Evolutionary conservation across 768 basidiomycete genomes (phyloP), one percentile per base, ranked within the genome.

Genomic region (Hebeloma cylindrosporum): DNA sequence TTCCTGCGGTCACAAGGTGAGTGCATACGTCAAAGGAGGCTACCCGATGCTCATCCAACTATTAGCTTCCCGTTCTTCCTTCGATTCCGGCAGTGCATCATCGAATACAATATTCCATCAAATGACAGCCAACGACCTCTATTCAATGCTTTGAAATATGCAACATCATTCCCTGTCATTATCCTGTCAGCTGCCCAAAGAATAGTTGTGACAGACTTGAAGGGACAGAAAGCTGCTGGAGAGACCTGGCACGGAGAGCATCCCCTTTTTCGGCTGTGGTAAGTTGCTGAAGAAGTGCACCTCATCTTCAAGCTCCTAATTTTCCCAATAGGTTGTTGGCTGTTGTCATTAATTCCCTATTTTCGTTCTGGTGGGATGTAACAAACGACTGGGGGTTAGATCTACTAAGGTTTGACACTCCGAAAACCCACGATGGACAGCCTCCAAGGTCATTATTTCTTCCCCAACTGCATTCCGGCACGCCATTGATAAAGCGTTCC

Each of bases 301-400:
- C 34, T 7, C n/a, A 8, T 39, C 9, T 14, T 35, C 14, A 3
- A 10, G 47, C 13, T 30, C 26, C 33, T 29, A 23, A 16, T 11
- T 50, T 22, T 25, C 39, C 34, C 46, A 21, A 27, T 36, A 95
- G 93, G 93, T 64, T 97, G 11, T 64, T 96, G 33, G 79, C 85
- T 7, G 93, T 91, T 17, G 75, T 79, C 26, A 63, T 95, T 57
- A 98, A 98, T 65, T 95, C 94, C 3, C 63, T 88, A 22, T 99
- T 92, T 65, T 94, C 93, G 2, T 98, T 95, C 64, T 99, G 93
- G 90, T 99, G 96, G 96, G 96, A 98, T 66, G 78, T 98, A 31
- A 93, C 91, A 36, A 90, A 95, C 62, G 96, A 99, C 62, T 99
- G 95, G 94, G 96, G 96, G 4, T 73, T 99, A 43, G 79, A 83